Base-by-base conservation (phyloP, 2,329 filamentous ascomycete species). In the Neopestalotiopsis sp. region DNA sequence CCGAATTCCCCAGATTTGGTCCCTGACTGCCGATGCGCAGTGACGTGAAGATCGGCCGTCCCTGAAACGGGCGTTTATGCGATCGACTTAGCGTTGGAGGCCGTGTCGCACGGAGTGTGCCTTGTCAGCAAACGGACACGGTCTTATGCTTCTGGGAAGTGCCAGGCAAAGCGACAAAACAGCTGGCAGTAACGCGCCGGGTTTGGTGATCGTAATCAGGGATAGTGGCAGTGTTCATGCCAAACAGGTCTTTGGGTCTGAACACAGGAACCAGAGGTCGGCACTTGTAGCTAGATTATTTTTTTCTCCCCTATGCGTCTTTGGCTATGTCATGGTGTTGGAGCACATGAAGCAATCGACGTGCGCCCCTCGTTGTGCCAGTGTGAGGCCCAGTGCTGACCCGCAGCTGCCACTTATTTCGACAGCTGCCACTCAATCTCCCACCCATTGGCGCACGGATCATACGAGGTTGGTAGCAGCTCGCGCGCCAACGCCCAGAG, bases 41-140 rank as follows among this genome's bases (percentile, higher is more conserved):
- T 64, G 61, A 64, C 61, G 61, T 64, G 38, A 40, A 17, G 61
- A 64, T 64, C 61, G 61, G 42, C 61, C 40, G 61, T 45, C 14
- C 40, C 61, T 64, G 61, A 64, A 49, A 64, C 40, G 61, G 38
- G 40, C 10, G n/a, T 53, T 64, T 32, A 64, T 62, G 59, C 30
- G 59, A 34, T 12, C 24, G 10, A 59, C 57, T 59, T 59, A 59
- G 24, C 28, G 59, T 32, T 34, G 34, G 30, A 53, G 59, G 20
- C n/a, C 30, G n/a, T 62, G 34, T 62, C n/a, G 30, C 28, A 62
- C 59, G n/a, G 9, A 62, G 28, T 40, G 30, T 24, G 13, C 57
- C 24, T 10, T 30, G 12, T 59, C 57, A 34, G 57, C 24, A 59
- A 59, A 17, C 45, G 45, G 45, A 53, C 45, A 7, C 7, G 45